phyloP scores from a whole-genome alignment of 495 filamentous ascomycete genomes.

The Aspergillus asperescens region DNA sequence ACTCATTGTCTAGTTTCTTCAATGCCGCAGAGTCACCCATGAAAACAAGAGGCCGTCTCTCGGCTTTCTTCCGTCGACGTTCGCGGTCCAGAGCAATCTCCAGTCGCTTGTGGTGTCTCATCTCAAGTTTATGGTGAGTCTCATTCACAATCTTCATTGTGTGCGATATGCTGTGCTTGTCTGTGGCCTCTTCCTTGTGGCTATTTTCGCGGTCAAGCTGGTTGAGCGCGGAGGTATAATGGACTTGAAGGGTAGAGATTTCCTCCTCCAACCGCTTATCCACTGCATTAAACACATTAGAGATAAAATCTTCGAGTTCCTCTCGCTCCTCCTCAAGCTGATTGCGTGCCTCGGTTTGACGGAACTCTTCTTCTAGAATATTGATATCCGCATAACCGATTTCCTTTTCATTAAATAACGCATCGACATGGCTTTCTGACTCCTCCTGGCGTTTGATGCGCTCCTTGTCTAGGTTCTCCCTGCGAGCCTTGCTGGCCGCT shows the following conservation, averaged over 20 bases:
- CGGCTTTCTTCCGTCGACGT: slow-evolving; percentile 47
- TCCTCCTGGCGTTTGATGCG: slow-evolving; percentile 50
- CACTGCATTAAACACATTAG: slow-evolving; percentile 47
- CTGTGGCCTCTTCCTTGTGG: slow-evolving; percentile 28
- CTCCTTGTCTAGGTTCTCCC: slow-evolving; percentile 42
- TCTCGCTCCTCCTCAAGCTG: slow-evolving; percentile 52
- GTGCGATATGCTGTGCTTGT: slow-evolving; percentile 36
- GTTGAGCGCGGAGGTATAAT: slow-evolving; percentile 43
- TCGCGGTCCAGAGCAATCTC: slow-evolving; percentile 50
- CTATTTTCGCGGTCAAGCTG: slow-evolving; percentile 41
- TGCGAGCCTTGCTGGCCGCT: slow-evolving; percentile 33
- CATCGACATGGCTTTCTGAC: slow-evolving; percentile 50
- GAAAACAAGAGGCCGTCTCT: slow-evolving; percentile 47
- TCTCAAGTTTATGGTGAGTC: slow-evolving; percentile 44
- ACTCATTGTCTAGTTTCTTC: slow-evolving; percentile 48
- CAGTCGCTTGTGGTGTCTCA: slow-evolving; percentile 47
- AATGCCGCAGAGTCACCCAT: slow-evolving; percentile 45
- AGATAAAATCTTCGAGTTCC: slow-evolving; percentile 50
- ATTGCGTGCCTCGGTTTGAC: slow-evolving; percentile 46
- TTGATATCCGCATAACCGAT: slow-evolving; percentile 60
- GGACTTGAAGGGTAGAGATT: slow-evolving; percentile 46
- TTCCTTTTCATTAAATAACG: slow-evolving; percentile 53
- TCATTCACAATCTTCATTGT: slow-evolving; percentile 46
- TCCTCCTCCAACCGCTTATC: slow-evolving; percentile 49
- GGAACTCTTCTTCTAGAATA: slow-evolving; percentile 55